Base-by-base conservation (phyloP, 345 rosid species). In the Lumnitzera littorea region DNA sequence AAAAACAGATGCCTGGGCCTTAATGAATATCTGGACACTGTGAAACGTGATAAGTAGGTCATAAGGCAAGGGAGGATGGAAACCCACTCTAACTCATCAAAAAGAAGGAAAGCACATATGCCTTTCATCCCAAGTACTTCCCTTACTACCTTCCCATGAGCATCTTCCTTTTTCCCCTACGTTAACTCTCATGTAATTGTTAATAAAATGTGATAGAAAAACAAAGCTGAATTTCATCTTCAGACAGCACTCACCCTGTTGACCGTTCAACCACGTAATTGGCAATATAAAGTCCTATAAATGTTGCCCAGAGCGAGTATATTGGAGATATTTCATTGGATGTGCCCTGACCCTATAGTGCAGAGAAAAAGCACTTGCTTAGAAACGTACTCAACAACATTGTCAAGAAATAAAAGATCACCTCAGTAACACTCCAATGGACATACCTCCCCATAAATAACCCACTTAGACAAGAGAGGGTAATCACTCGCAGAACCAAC, bases 401-500 rank as follows among this genome's bases (percentile, higher is more conserved):
- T 24, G 20, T 16, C 55, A n/a, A 12, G n/a, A 16, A 55, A 23
- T 46, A 49, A 25, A 49, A 12, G 31, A 36, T 29, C 11, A 29
- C 20, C 46, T 12, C 24, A 61, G 57, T 12, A 15, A 47, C 52
- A 24, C 55, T 46, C 51, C 51, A 54, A 43, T 50, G 58, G 56
- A 3, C 14, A 4, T 77, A 94, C 99, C 96, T 94, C 96, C 62
- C 97, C 99, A 47, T 94, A 94, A 47, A 94, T 83, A 74, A 94
- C 95, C 99, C 99, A 94, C 73, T 94, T 94, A 46, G 99, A 90
- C 61, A 94, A 64, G 62, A 94, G 87, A 48, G 99, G 99, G 81
- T 94, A 94, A 69, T 94, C 99, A 77, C 91, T 86, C 25, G 97
- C 99, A 71, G 96, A 88, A 58, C 99, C 99, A 72, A 94, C 99